Conservation (phyloP, 441 rosid species). For the Flueggea neowawraea region DNA sequence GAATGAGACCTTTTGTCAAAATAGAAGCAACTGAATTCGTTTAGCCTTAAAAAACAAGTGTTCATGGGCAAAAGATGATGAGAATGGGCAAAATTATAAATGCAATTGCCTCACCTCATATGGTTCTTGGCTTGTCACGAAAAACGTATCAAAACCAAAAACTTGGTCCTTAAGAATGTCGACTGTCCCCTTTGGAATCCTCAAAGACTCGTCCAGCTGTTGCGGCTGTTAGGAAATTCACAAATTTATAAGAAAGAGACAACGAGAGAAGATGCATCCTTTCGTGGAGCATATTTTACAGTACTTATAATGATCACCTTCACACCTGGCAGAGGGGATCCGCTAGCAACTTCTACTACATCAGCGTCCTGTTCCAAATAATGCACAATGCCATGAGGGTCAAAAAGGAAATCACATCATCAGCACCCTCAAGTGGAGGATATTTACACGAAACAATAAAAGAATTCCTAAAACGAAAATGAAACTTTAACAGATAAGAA, state of each 20-base stretch:
- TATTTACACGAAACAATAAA: slow-evolving; percentile 3
- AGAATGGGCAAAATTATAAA: slow-evolving; percentile 5
- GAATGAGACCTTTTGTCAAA: too few species aligned
- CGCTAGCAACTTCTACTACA: slow-evolving; percentile 58
- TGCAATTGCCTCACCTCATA: slow-evolving; percentile 63
- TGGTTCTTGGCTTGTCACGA: slow-evolving; percentile 94
- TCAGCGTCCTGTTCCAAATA: slow-evolving; percentile 55
- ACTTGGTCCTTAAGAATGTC: slow-evolving; percentile 91
- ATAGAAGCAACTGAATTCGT: slow-evolving; percentile 3
- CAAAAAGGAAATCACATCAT: neutral
- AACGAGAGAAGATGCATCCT: slow-evolving; percentile 13
- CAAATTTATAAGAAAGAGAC: slow-evolving; percentile 17
- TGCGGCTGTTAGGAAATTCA: slow-evolving; percentile 54
- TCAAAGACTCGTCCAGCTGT: slow-evolving; percentile 66
- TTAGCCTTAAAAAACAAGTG: slow-evolving; percentile 5
- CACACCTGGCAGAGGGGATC: slow-evolving; percentile 97
- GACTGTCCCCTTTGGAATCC: slow-evolving; percentile 84
- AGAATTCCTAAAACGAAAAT: neutral
- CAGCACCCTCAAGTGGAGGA: slow-evolving; percentile 5
- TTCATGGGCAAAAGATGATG: neutral
- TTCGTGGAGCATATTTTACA: slow-evolving; percentile 14
- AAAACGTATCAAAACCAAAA: slow-evolving; percentile 92
- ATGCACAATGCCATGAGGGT: slow-evolving; percentile 15
- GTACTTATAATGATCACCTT: slow-evolving; percentile 59
- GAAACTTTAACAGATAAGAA: too few species aligned